Base-by-base conservation (phyloP, 1,284 basidiomycete genomes). In the Rhodotorula sp. region DNA sequence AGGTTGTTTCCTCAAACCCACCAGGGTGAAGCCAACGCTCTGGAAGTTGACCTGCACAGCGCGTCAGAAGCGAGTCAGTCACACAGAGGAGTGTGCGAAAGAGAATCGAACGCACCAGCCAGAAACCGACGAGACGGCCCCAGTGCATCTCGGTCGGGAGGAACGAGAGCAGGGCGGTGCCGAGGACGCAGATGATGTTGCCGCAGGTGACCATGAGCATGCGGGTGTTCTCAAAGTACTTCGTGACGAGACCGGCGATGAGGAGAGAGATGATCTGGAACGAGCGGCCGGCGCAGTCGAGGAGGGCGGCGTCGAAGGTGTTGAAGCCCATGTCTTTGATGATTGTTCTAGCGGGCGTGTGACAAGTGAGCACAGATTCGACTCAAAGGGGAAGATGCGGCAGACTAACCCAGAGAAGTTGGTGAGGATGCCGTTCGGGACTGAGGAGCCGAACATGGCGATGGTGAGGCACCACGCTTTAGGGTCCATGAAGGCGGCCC, bases 341-440 rank as follows among this genome's bases (percentile, higher is more conserved):
- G n/a, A 25, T 14, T 67, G 58, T 74, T 77, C 46, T 76, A 34
- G 34, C 34, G 34, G 34, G 34, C 34, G 34, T 34, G 3, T 34
- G 2, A 34, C 34, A 34, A 34, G 34, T 34, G 34, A 34, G 34
- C 34, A 34, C 2, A 34, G 2, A 5, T 5, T 34, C 34, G 34
- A 5, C 45, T 5, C 2, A 4, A 46, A 17, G 45, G 45, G 17
- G 7, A 17, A 46, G 45, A 17, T 46, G 45, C 14, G 79, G 74
- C 81, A 80, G 74, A 81, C 80, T 23, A 79, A 78, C 10, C 79
- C 79, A 34, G 75, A 77, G 64, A 81, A 82, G 76, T 80, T 80
- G 75, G 80, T 80, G 21, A 81, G 72, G 41, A 81, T 78, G 61
- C 81, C 80, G 74, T 80, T 81, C 56, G 80, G 80, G 4, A 80